Conservation (phyloP, 805 yeast species). For the Clavispora asparagi region DNA sequence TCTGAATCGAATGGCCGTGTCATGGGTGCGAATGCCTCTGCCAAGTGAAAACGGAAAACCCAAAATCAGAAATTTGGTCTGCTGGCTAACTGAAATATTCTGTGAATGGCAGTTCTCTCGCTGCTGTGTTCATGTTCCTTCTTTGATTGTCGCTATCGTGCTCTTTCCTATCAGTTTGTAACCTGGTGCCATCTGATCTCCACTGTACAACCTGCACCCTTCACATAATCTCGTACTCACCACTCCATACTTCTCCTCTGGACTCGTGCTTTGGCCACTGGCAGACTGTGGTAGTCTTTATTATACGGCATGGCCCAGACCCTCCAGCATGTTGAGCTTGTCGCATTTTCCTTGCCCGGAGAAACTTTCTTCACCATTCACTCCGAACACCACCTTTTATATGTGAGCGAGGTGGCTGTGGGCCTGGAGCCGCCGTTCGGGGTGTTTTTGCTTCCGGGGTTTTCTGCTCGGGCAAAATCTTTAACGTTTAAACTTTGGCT, state of each 20-base stretch:
- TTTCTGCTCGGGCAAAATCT: neutral
- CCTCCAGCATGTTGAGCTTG: neutral
- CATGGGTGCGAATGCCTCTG: too few species aligned
- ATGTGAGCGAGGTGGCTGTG: conserved; percentile 27
- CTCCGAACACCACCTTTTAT: conserved; percentile 15
- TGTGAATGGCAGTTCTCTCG: too few species aligned
- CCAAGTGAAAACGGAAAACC: too few species aligned
- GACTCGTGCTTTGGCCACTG: neutral
- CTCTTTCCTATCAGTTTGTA: too few species aligned
- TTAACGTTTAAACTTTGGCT: neutral
- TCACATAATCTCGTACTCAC: too few species aligned
- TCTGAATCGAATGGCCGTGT: too few species aligned
- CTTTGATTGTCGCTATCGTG: too few species aligned
- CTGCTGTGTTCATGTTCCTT: too few species aligned
- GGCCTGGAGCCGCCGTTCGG: conserved; percentile 23
- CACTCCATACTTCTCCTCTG: neutral
- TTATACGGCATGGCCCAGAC: neutral
- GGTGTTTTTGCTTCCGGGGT: conserved; percentile 21
- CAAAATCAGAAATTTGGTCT: too few species aligned
- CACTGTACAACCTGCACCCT: too few species aligned
- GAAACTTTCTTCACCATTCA: conserved; percentile 22
- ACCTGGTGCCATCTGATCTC: too few species aligned
- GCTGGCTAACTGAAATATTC: too few species aligned
- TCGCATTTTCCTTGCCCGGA: neutral
- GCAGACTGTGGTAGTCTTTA: neutral